Evolutionary conservation across 768 basidiomycete species (phyloP).

Genomic region (Xerocomellus chrysenteron): DNA sequence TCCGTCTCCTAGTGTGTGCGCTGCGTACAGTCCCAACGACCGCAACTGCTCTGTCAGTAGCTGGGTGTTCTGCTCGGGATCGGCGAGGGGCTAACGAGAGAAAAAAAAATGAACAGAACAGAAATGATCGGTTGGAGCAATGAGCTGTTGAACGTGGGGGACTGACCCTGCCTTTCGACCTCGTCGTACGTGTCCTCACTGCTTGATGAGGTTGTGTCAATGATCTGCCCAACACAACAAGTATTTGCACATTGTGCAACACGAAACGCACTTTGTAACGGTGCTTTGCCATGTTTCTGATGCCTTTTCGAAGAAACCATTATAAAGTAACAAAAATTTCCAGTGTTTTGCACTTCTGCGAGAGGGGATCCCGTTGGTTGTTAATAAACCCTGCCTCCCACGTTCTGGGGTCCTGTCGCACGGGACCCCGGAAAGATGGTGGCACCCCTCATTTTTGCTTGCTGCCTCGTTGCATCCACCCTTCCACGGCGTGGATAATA

Average conservation of each 20-base stretch:
- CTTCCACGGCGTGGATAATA: constrained; percentile 12
- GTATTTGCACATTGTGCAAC: constrained; percentile 25
- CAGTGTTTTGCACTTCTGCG: constrained; percentile 21
- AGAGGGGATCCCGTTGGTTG: constrained; percentile 38
- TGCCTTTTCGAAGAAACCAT: constrained; percentile 45
- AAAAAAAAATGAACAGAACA: not conserved
- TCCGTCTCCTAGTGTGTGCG: constrained; percentile 82
- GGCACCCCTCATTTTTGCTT: constrained; percentile 15
- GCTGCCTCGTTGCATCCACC: constrained; percentile 24
- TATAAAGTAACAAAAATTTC: constrained; percentile 32
- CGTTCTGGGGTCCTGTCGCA: constrained; percentile 33
- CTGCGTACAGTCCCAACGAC: constrained; percentile 81
- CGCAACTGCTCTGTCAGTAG: constrained; percentile 72
- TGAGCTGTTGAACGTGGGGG: constrained; percentile 24
- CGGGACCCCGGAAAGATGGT: constrained; percentile 26
- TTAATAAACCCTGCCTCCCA: constrained; percentile 32
- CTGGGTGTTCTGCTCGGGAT: constrained; percentile 64
- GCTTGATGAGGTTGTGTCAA: constrained; percentile 28
- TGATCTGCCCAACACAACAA: constrained; percentile 24
- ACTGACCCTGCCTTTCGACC: constrained; percentile 59
- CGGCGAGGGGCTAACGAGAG: constrained; percentile 41
- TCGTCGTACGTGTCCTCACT: constrained; percentile 59
- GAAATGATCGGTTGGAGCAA: constrained; percentile 16
- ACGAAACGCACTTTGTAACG: constrained; percentile 41
- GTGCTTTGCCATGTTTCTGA: constrained; percentile 36